A percentile compares a stretch with the other conserved stretches of the same genome.
phyloP scores from a whole-genome alignment of 1,139 yeast genomes.

The Pichia sp. region DNA sequence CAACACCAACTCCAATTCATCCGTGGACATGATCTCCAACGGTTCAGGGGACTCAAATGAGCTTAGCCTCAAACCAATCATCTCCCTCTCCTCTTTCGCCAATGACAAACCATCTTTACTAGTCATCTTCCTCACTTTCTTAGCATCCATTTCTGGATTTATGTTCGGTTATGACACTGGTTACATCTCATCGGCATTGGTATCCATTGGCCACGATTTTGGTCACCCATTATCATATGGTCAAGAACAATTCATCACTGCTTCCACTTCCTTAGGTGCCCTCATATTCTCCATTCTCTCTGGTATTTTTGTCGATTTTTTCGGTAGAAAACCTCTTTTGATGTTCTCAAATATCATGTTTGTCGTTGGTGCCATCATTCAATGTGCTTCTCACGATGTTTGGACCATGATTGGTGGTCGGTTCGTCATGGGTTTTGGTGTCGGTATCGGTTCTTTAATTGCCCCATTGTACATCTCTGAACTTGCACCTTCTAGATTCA shows the following conservation, averaged over 20 bases:
- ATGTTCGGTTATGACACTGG: conserved; percentile 98
- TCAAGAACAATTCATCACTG: conserved; percentile 81
- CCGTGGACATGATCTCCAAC: conserved; percentile 1
- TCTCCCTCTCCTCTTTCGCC: conserved; percentile 25
- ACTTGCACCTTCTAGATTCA: conserved; percentile 82
- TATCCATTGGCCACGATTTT: conserved; percentile 73
- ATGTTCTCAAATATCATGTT: conserved; percentile 76
- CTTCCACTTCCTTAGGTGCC: conserved; percentile 96
- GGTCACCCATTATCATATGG: conserved; percentile 53
- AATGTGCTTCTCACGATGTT: conserved; percentile 67
- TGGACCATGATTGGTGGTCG: conserved; percentile 94
- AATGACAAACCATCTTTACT: conserved; percentile 51
- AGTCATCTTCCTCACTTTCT: conserved; percentile 63
- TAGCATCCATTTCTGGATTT: conserved; percentile 88
- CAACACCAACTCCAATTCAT: not conserved
- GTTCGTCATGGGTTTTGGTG: conserved; percentile 91
- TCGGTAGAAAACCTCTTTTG: conserved; percentile 78
- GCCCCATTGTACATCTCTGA: conserved; percentile 90
- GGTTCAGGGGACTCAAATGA: conserved; percentile 2
- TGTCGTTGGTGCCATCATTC: conserved; percentile 75
- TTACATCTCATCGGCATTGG: conserved; percentile 87
- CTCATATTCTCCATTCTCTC: conserved; percentile 69
- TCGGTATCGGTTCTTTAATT: conserved; percentile 85
- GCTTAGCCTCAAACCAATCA: conserved; percentile 4
- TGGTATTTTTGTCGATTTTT: conserved; percentile 69